A percentile compares a stretch with the other conserved stretches of the same genome.
phyloP scores from a whole-genome alignment of 257 asterid species.

The Solanum appendiculatum region DNA sequence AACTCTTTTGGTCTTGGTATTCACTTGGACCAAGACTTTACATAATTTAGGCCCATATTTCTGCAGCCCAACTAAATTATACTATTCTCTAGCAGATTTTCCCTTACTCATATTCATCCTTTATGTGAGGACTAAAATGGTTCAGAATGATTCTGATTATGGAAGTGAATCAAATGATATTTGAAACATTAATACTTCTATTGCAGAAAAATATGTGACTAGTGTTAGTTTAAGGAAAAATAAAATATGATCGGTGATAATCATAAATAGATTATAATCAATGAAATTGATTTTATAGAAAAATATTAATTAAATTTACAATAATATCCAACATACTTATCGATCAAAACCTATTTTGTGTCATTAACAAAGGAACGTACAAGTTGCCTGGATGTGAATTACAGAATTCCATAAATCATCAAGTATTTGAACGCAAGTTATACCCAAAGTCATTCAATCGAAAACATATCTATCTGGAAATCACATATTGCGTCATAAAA shows the following conservation, averaged over 20 bases:
- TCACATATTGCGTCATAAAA: accelerated
- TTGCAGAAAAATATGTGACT: neutral
- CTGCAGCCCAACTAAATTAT: neutral
- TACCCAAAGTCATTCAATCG: neutral
- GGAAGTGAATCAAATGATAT: neutral
- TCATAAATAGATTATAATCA: neutral
- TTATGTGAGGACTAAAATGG: neutral
- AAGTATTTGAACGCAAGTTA: neutral
- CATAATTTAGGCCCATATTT: neutral
- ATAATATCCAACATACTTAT: neutral
- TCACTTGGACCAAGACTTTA: neutral
- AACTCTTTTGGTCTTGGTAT: neutral
- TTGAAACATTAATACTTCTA: neutral
- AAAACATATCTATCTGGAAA: accelerated
- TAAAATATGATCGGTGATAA: neutral
- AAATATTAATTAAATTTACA: neutral
- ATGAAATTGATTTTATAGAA: neutral
- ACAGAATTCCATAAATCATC: neutral
- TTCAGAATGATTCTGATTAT: neutral
- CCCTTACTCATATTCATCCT: neutral
- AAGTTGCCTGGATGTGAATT: neutral
- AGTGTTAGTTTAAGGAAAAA: neutral
- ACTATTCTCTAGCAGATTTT: neutral
- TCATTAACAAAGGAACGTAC: neutral
- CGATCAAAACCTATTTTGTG: neutral